Evolutionary conservation across 768 basidiomycete species (phyloP).

Genomic region (Trametes maxima): DNA sequence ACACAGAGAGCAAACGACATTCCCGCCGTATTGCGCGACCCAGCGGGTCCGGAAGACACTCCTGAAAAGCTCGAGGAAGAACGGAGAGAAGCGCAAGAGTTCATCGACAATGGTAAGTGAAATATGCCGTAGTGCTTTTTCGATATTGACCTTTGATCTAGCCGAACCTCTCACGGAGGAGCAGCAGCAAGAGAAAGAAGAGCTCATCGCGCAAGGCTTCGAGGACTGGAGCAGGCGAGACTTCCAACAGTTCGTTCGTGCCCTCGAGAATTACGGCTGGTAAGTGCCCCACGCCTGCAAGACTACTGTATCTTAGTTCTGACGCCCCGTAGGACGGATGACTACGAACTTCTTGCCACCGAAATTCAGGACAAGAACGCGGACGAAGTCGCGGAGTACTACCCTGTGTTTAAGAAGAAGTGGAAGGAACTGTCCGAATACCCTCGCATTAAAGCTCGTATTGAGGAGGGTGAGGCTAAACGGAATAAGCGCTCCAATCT

Average conservation of each 20-base stretch:
- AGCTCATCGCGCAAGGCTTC: constrained; percentile 77
- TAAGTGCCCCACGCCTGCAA: constrained; percentile 36
- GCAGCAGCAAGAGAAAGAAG: constrained; percentile 81
- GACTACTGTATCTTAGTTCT: not conserved
- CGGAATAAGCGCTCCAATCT: constrained; percentile 85
- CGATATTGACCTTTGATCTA: constrained; percentile 30
- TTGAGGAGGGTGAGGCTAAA: constrained; percentile 87
- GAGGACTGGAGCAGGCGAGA: constrained; percentile 91
- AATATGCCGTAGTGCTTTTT: not conserved
- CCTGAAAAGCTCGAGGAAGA: constrained; percentile 87
- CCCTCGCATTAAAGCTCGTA: constrained; percentile 79
- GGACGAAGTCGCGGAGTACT: constrained; percentile 78
- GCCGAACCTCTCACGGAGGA: constrained; percentile 92
- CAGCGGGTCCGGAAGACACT: constrained; percentile 71
- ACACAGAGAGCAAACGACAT: constrained; percentile 67
- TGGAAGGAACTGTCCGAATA: constrained; percentile 86
- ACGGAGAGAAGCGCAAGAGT: constrained; percentile 73
- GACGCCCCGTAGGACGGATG: constrained; percentile 53
- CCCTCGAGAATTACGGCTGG: constrained; percentile 82
- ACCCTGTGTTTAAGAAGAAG: constrained; percentile 84
- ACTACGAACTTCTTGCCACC: constrained; percentile 67
- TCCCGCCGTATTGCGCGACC: constrained; percentile 61
- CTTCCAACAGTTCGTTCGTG: constrained; percentile 88
- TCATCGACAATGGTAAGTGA: constrained; percentile 78
- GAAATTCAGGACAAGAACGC: constrained; percentile 86